Percentiles rank a stretch among this genome's conserved stretches.
phyloP scores from a whole-genome alignment of 2,329 filamentous ascomycete genomes.

The Cladophialophora yegresii region DNA sequence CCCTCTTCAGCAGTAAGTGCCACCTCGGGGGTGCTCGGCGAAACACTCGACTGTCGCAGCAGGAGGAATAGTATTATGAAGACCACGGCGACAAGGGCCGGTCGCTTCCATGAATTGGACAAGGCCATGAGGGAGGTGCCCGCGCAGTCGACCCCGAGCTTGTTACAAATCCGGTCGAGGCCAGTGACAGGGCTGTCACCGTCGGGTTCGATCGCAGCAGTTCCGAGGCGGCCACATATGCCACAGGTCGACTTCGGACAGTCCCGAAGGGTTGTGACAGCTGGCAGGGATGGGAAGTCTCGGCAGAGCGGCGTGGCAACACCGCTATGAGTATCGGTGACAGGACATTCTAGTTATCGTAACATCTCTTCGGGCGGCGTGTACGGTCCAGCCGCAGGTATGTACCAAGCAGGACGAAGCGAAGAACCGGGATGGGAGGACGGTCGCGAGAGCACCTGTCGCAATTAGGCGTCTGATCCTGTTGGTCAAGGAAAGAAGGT shows the following conservation, averaged over 20 bases:
- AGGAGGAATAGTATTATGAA: slow-evolving; percentile 70
- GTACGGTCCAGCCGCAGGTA: slow-evolving; percentile 14
- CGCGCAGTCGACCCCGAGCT: background rate
- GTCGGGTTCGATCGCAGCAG: background rate
- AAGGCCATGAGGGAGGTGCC: slow-evolving; percentile 4
- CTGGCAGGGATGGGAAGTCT: background rate
- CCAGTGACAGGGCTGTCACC: background rate
- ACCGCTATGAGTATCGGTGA: background rate
- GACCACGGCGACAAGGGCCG: slow-evolving; percentile 62
- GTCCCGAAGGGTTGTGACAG: background rate
- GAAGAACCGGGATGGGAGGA: background rate
- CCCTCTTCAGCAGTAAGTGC: slow-evolving; percentile 38
- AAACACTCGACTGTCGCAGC: slow-evolving; percentile 61
- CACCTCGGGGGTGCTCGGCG: slow-evolving; percentile 51
- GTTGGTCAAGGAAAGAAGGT: background rate
- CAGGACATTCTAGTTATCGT: slow-evolving; percentile 7
- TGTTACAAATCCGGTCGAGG: background rate
- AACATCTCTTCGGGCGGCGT: slow-evolving; percentile 6
- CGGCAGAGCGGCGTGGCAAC: background rate
- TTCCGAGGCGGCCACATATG: background rate
- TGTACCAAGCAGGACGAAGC: background rate
- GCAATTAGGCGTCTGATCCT: background rate
- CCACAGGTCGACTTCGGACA: background rate
- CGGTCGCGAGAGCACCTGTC: background rate
- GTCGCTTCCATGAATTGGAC: slow-evolving; percentile 17